Percentiles rank a stretch among this genome's conserved stretches.
phyloP scores from a whole-genome alignment of 441 rosid genomes.

The Bruguiera hainesii region DNA sequence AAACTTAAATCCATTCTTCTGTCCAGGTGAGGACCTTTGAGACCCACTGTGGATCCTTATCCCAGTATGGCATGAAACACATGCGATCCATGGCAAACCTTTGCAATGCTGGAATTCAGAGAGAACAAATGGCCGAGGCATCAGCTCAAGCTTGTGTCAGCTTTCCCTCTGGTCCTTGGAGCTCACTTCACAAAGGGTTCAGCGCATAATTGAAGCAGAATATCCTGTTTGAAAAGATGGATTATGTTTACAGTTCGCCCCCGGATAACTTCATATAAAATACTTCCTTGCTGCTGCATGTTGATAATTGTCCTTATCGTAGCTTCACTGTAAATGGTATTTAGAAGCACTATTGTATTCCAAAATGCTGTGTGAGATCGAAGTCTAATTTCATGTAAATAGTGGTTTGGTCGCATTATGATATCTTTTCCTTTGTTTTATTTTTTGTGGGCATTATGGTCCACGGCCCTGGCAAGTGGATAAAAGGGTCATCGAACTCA shows the following conservation, averaged over 20 bases:
- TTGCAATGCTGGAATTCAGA: conserved; percentile 67
- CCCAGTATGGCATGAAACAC: conserved; percentile 94
- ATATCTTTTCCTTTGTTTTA: too few species aligned
- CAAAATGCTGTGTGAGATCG: conserved; percentile 7
- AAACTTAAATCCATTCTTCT: neutral
- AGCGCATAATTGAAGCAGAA: conserved; percentile 48
- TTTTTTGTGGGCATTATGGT: too few species aligned
- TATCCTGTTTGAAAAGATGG: neutral
- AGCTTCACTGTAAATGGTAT: conserved; percentile 21
- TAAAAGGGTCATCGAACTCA: too few species aligned
- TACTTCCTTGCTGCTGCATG: neutral
- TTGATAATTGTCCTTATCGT: conserved; percentile 4
- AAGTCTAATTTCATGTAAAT: neutral
- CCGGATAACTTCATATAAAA: neutral
- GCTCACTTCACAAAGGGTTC: conserved; percentile 74
- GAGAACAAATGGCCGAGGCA: conserved; percentile 72
- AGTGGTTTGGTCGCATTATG: too few species aligned
- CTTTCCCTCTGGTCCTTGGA: conserved; percentile 72
- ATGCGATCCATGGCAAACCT: conserved; percentile 87
- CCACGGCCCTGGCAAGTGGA: too few species aligned
- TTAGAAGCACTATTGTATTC: neutral
- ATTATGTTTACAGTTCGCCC: neutral
- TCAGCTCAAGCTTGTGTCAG: conserved; percentile 71
- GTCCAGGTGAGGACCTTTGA: conserved; percentile 79
- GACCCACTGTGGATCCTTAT: conserved; percentile 72